Percentiles rank a stretch among this genome's conserved stretches.
phyloP scores from a whole-genome alignment of 2,329 filamentous ascomycete species.

The Cercospora nicotianae region DNA sequence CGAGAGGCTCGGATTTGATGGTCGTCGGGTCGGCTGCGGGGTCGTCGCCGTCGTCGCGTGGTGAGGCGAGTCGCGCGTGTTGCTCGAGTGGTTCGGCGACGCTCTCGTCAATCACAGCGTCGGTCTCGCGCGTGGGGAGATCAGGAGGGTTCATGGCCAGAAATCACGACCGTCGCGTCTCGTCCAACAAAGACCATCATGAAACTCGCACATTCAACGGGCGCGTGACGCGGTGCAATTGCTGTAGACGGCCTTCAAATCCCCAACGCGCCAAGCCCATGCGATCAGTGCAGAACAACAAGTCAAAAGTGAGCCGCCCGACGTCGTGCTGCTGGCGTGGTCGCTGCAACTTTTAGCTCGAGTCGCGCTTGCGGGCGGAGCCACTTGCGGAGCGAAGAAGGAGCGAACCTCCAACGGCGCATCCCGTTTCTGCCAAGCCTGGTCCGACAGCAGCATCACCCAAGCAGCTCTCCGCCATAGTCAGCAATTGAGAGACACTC shows the following conservation, averaged over 20 bases:
- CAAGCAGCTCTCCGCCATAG: neutral
- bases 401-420: neutral
- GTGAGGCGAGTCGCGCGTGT: neutral
- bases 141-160: slow-evolving; percentile 22
- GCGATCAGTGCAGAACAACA: neutral
- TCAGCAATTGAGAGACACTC: slow-evolving; percentile 8
- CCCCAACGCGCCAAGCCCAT: slow-evolving; percentile 8
- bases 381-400: slow-evolving; percentile 12
- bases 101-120: slow-evolving; percentile 9
- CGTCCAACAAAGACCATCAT: slow-evolving; percentile 22
- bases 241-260: neutral
- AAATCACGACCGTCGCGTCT: slow-evolving; percentile 18
- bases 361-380: slow-evolving; percentile 4
- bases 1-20: slow-evolving; percentile 19
- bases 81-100: neutral
- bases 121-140: slow-evolving; percentile 20
- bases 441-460: neutral
- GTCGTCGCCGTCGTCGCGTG: slow-evolving; percentile 13
- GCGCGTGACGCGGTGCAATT: neutral
- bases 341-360: slow-evolving; percentile 9
- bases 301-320: neutral
- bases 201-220: slow-evolving; percentile 9
- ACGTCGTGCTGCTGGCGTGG: neutral
- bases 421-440: slow-evolving; percentile 11
- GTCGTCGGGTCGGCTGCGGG: slow-evolving; percentile 5